Conservation (phyloP, 2,329 filamentous ascomycete species). For the Fusarium neocosmosporiellum region DNA sequence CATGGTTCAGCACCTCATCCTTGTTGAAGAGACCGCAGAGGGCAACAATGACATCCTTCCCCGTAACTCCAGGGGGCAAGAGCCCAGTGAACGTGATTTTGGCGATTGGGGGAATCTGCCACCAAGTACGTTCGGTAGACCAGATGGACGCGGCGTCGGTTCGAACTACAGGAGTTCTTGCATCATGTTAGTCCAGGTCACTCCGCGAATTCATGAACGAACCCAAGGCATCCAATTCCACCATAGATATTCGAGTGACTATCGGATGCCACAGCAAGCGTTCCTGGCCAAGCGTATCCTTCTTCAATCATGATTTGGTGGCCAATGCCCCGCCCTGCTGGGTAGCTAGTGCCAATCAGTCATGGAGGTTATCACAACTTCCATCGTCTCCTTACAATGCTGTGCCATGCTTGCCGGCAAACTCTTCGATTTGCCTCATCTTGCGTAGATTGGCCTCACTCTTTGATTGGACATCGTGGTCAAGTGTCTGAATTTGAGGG, state of each 20-base stretch:
- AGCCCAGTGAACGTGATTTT: slow-evolving; percentile 81
- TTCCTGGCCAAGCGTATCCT: slow-evolving; percentile 84
- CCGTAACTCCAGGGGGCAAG: slow-evolving; percentile 83
- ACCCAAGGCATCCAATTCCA: slow-evolving; percentile 23
- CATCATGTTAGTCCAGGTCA: not conserved
- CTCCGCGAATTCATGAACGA: not conserved
- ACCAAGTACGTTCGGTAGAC: slow-evolving; percentile 88
- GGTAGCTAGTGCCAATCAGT: not conserved
- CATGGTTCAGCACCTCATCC: slow-evolving; percentile 90
- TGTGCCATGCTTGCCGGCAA: slow-evolving; percentile 82
- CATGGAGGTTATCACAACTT: slow-evolving; percentile 55
- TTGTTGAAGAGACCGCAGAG: slow-evolving; percentile 88
- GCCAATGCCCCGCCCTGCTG: slow-evolving; percentile 71
- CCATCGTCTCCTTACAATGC: slow-evolving; percentile 82
- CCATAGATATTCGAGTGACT: slow-evolving; percentile 87
- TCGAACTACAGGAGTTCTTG: slow-evolving; percentile 82
- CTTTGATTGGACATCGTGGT: slow-evolving; percentile 91
- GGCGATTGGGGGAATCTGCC: slow-evolving; percentile 86
- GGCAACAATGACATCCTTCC: slow-evolving; percentile 94
- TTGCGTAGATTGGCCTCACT: slow-evolving; percentile 81
- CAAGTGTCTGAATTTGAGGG: slow-evolving; percentile 56
- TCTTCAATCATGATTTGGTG: slow-evolving; percentile 91
- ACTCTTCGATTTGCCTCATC: slow-evolving; percentile 83
- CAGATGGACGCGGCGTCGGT: slow-evolving; percentile 90
- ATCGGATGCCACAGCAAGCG: slow-evolving; percentile 82